Evolutionary conservation across 352 stramenopile genomes (phyloP).

Genomic region (Blastocystis sp.): DNA sequence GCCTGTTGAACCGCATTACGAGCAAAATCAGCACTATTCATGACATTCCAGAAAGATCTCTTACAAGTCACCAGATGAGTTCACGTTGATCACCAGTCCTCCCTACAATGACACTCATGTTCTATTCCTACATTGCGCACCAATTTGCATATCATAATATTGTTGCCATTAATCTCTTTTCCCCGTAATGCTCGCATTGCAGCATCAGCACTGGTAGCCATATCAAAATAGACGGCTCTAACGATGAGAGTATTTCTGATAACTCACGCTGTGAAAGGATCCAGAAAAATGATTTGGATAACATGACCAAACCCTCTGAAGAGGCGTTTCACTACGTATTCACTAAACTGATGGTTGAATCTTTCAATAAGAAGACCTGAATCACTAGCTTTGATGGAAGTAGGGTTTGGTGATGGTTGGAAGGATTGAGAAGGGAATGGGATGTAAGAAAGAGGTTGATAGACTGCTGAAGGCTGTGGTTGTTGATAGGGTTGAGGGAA

Average conservation of each 20-base stretch:
- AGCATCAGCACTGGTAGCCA: not conserved
- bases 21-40: not conserved
- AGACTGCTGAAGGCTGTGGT: not conserved
- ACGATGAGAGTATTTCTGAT: not conserved
- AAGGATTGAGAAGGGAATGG: not conserved
- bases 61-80: not conserved
- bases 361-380: not conserved
- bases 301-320: slow-evolving; percentile 7
- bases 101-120: not conserved
- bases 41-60: not conserved
- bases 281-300: not conserved
- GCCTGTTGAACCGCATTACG: not conserved
- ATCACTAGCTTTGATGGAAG: not conserved
- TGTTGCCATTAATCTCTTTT: not conserved
- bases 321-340: not conserved
- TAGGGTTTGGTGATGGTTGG: no score
- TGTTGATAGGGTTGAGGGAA: not conserved
- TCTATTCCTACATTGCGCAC: not conserved
- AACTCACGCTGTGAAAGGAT: not conserved
- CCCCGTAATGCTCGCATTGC: not conserved
- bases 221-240: slow-evolving; percentile 39
- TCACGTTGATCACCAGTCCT: not conserved
- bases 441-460: no score
- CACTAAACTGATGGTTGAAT: not conserved
- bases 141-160: not conserved